phyloP scores from a whole-genome alignment of 2,329 filamentous ascomycete genomes.

The Cercospora zeina region DNA sequence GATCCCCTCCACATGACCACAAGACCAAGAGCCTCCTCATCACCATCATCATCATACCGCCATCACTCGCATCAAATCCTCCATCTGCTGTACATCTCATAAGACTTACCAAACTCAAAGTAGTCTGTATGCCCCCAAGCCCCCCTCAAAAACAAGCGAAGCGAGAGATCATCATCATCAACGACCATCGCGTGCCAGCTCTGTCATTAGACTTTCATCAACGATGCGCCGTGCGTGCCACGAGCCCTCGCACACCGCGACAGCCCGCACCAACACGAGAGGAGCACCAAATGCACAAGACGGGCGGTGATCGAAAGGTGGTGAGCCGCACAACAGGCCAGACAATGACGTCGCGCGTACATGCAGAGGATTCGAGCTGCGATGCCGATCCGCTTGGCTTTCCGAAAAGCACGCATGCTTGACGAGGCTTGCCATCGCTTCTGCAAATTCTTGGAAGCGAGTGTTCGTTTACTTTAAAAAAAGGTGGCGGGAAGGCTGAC shows the following conservation, averaged over 20 bases:
- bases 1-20: conserved; percentile 12
- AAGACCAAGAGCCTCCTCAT: conserved; percentile 12
- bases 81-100: not conserved
- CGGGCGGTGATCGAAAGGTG: not conserved
- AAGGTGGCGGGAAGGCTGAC: not conserved
- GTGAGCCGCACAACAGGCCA: not conserved
- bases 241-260: not conserved
- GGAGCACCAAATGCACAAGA: not conserved
- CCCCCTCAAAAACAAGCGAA: not conserved
- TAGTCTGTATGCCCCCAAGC: too few relatives aligned
- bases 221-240: not conserved
- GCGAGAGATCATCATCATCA: too few relatives aligned
- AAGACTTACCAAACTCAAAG: not conserved
- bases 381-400: conserved; percentile 13
- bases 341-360: conserved; percentile 9
- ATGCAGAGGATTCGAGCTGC: conserved; percentile 8
- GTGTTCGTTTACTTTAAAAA: not conserved
- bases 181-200: conserved; percentile 4
- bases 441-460: not conserved
- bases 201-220: not conserved
- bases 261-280: not conserved
- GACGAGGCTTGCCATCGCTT: conserved; percentile 6
- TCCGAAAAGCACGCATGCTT: conserved; percentile 11
- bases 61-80: not conserved
- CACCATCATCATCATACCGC: conserved; percentile 11